Percentiles rank a stretch among this genome's conserved stretches.
Evolutionary conservation across 2,329 filamentous ascomycete species (phyloP).

Genomic region (Fusarium sp.): DNA sequence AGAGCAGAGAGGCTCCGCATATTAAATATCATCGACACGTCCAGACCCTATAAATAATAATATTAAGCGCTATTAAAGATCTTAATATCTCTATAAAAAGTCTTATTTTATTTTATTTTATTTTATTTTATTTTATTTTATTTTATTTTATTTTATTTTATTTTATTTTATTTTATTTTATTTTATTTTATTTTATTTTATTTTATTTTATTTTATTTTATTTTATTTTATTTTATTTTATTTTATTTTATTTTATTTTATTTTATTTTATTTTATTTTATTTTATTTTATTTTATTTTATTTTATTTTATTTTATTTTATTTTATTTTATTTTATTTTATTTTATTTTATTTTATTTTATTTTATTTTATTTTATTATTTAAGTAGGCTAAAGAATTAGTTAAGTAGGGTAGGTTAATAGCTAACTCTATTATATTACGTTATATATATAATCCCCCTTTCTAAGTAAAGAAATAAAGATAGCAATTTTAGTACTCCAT

Average conservation of each 20-base stretch:
- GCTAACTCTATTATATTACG: neutral
- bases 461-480: conserved; percentile 18
- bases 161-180: neutral
- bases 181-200: neutral
- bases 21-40: neutral
- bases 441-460: neutral
- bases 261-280: neutral
- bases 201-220: neutral
- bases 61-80: conserved; percentile 30
- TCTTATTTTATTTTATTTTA: conserved; percentile 1
- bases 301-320: neutral
- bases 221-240: neutral
- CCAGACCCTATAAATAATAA: conserved; percentile 29
- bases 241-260: neutral
- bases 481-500: neutral
- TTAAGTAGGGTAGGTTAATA: neutral
- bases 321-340: neutral
- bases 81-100: conserved; percentile 14
- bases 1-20: conserved; percentile 2
- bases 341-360: neutral
- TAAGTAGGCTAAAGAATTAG: neutral
- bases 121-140: neutral
- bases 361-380: neutral
- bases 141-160: neutral
- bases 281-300: neutral